These are phyloP conservation scores for Trametopsis cervina DNA, from an alignment of 768 basidiomycete genomes.

Conservation along the genomic window DNA sequence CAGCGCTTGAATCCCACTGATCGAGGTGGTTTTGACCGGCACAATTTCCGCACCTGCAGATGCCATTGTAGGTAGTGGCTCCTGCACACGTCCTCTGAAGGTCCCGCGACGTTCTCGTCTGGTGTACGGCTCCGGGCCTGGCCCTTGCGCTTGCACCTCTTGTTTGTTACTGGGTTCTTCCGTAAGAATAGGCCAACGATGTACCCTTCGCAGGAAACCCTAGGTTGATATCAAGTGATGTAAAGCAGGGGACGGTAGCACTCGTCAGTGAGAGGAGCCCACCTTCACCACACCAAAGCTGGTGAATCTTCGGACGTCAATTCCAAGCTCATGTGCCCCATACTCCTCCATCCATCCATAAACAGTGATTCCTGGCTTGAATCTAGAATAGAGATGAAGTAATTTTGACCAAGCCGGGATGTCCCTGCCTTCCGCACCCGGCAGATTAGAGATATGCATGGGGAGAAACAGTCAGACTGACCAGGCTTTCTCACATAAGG, in stretches of 20 bases:
- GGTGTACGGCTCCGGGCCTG: not conserved
- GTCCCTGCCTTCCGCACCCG: slow-evolving; percentile 44
- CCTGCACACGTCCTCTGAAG: slow-evolving; percentile 14
- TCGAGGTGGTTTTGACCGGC: slow-evolving; percentile 10
- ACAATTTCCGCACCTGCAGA: slow-evolving; percentile 24
- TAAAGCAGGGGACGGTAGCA: too few relatives aligned
- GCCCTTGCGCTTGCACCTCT: not conserved
- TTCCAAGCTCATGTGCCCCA: slow-evolving; percentile 60
- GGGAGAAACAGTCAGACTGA: slow-evolving; percentile 20
- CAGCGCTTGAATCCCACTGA: slow-evolving; percentile 17
- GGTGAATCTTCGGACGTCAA: slow-evolving; percentile 91
- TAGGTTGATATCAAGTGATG: too few relatives aligned
- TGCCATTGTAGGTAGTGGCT: slow-evolving; percentile 18
- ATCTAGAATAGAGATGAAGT: slow-evolving; percentile 76
- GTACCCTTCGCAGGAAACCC: slow-evolving; percentile 90
- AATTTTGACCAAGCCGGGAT: slow-evolving; percentile 86
- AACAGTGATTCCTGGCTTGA: slow-evolving; percentile 78
- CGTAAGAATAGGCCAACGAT: slow-evolving; percentile 80
- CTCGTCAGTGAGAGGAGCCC: too few relatives aligned
- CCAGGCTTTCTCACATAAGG: slow-evolving; percentile 82
- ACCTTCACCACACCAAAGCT: slow-evolving; percentile 98
- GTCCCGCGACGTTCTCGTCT: slow-evolving; percentile 9
- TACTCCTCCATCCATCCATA: slow-evolving; percentile 83
- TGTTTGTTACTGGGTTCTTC: not conserved
- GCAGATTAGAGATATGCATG: slow-evolving; percentile 1